These are phyloP conservation scores for Strobilomyces echinocephalus DNA, from an alignment of 768 basidiomycete genomes.

Conservation along the genomic window DNA sequence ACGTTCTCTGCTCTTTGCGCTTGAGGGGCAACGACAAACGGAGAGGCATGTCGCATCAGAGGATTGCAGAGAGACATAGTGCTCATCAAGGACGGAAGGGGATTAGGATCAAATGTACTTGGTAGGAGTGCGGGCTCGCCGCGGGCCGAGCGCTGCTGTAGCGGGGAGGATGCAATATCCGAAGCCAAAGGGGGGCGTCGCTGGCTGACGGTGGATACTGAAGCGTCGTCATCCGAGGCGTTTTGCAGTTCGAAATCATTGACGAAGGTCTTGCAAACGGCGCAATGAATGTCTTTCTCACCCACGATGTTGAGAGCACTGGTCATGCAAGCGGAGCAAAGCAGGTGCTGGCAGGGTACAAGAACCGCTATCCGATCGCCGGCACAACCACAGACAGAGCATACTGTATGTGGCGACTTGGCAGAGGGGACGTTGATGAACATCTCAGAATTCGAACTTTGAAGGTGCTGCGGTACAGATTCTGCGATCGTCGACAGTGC, in stretches of 20 bases:
- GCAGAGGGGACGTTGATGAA: slow-evolving; percentile 13
- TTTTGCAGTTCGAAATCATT: slow-evolving; percentile 58
- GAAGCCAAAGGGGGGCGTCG: slow-evolving; percentile 8
- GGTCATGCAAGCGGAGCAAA: slow-evolving; percentile 79
- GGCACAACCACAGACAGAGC: slow-evolving; percentile 59
- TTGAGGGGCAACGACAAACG: slow-evolving; percentile 12
- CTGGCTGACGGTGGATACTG: slow-evolving; percentile 12
- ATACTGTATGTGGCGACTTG: slow-evolving; percentile 31
- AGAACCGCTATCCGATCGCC: slow-evolving; percentile 56
- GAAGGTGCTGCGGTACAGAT: slow-evolving; percentile 23
- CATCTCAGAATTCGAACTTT: slow-evolving; percentile 22
- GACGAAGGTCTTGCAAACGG: slow-evolving; percentile 69
- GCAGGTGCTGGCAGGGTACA: slow-evolving; percentile 67
- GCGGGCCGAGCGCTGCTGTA: slow-evolving; percentile 24
- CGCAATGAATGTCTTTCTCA: slow-evolving; percentile 84
- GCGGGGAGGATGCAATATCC: slow-evolving; percentile 17
- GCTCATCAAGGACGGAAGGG: slow-evolving; percentile 31
- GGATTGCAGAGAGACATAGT: slow-evolving; percentile 28
- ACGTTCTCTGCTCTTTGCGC: slow-evolving; percentile 36
- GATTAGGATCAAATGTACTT: slow-evolving; percentile 23
- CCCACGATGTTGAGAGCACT: slow-evolving; percentile 86
- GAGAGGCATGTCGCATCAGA: slow-evolving; percentile 15
- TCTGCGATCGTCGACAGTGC: slow-evolving; percentile 32
- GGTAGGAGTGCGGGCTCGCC: slow-evolving; percentile 26
- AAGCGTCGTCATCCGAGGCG: slow-evolving; percentile 23